These are phyloP conservation scores for Ophiognomonia clavigignenti-juglandacearum DNA, from an alignment of 2,329 filamentous ascomycete species.

Conservation along the genomic window DNA sequence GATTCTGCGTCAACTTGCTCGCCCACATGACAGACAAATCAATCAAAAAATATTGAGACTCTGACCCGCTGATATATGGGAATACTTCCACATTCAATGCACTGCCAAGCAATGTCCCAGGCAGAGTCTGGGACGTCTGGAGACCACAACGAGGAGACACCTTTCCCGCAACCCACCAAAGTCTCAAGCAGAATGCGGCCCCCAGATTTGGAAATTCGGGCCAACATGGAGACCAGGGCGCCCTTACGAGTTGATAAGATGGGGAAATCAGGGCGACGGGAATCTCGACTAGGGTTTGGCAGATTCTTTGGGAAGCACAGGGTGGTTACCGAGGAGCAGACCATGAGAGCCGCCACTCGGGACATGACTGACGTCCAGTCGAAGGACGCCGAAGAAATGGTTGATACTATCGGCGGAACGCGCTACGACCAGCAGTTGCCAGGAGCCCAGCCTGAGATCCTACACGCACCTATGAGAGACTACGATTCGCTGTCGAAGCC, in stretches of 20 bases:
- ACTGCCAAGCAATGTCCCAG: not conserved
- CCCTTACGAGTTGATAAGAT: slow-evolving; percentile 36
- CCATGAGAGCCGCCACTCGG: slow-evolving; percentile 11
- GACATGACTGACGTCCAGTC: not conserved
- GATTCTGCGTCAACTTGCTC: slow-evolving; percentile 7
- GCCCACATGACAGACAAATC: not conserved
- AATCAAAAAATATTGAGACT: not conserved
- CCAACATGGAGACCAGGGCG: slow-evolving; percentile 32
- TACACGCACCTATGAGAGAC: slow-evolving; percentile 3
- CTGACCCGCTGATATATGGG: not conserved
- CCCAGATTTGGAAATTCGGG: slow-evolving; percentile 28
- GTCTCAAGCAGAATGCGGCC: slow-evolving; percentile 32
- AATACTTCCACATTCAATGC: too few species aligned
- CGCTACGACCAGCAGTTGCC: slow-evolving; percentile 9
- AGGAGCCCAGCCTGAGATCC: slow-evolving; percentile 9
- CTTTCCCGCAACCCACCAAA: slow-evolving; percentile 17
- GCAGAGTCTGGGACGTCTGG: slow-evolving; percentile 1
- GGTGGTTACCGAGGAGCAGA: slow-evolving; percentile 29
- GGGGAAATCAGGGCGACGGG: slow-evolving; percentile 37
- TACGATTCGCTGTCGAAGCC: slow-evolving; percentile 1
- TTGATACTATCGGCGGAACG: slow-evolving; percentile 4
- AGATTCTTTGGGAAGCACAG: slow-evolving; percentile 47
- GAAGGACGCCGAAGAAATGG: slow-evolving; percentile 2
- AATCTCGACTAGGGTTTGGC: slow-evolving; percentile 47
- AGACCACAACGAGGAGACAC: not conserved